Conservation (phyloP, 108 stramenopile species). For the Fistulifera solaris region DNA sequence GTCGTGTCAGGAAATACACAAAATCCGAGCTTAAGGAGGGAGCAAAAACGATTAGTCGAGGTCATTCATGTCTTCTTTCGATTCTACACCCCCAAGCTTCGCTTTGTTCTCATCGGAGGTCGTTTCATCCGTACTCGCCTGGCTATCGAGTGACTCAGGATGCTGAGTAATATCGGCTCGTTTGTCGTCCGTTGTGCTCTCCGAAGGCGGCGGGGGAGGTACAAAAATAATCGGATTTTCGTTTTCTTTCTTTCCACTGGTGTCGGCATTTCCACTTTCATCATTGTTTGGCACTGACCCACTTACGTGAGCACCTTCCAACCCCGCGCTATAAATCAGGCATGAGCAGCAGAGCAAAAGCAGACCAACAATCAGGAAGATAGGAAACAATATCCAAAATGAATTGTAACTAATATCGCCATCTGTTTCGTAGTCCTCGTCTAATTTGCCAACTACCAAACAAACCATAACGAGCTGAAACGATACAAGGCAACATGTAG, state of each 20-base stretch:
- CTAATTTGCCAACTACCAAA: slow-evolving; percentile 62
- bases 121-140: no score
- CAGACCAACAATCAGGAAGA: slow-evolving; percentile 53
- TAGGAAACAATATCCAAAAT: slow-evolving; percentile 74
- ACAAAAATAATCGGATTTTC: slow-evolving; percentile 1
- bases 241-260: slow-evolving; percentile 3
- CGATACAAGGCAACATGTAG: slow-evolving; percentile 31
- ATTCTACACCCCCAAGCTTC: no score
- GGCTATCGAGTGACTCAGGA: no score
- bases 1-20: no score
- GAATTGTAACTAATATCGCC: slow-evolving; percentile 42
- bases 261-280: slow-evolving; percentile 13
- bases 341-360: slow-evolving; percentile 54
- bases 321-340: slow-evolving; percentile 53
- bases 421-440: slow-evolving; percentile 35
- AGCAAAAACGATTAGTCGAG: no score
- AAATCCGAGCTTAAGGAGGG: no score
- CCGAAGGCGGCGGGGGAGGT: not conserved
- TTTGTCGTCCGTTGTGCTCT: no score
- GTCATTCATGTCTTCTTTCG: no score
- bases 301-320: slow-evolving; percentile 12
- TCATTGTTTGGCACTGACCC: not conserved
- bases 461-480: slow-evolving; percentile 48
- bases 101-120: no score
- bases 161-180: no score